Base-by-base conservation (phyloP, 192 early-diverging fungal species). In the Dissophora ornata region DNA sequence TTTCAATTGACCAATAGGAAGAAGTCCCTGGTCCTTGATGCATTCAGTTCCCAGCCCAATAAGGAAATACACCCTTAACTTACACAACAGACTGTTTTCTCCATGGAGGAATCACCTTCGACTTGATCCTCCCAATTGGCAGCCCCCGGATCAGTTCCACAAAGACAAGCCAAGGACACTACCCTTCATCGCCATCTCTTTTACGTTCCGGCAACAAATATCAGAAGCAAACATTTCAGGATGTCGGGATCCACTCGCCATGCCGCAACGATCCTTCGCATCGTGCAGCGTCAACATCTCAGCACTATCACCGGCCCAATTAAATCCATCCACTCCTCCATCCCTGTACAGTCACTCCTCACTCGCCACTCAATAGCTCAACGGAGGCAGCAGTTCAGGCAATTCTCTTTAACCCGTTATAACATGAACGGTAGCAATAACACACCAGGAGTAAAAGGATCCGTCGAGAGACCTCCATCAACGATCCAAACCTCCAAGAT, bases 401-500 rank as follows among this genome's bases (percentile, higher is more conserved):
- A 13, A 10, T 45, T 67, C 22, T 56, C 62, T 19, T 22, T 49
- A 5, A 21, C 62, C 3, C 41, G 28, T 3, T 26, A 11, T 3
- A 62, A 28, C 34, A 62, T 24, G 24, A 55, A 33, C 34, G 9
- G 16, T 6, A n/a, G 26, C 44, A 33, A 26, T 12, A 29, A 60
- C 11, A 4, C 24, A 44, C 16, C 56, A 51, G 48, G 24, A 49
- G 4, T 15, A 44, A 4, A 45, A 51, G 48, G 24, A 49, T 8
- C 26, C 32, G 42, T 61, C 25, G 69, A 71, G 21, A 56, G 51
- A 16, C 62, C 70, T 10, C 49, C 62, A 0, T 60, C 62, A 0
- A 46, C 56, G 10, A 26, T 65, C n/a, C 36, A 65, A 5, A 36
- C 53, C 25, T 45, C 44, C 9, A n/a, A 4, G 15, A 58, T 40